phyloP scores from a whole-genome alignment of 257 asterid genomes.

The Oldenlandia corymbosa region DNA sequence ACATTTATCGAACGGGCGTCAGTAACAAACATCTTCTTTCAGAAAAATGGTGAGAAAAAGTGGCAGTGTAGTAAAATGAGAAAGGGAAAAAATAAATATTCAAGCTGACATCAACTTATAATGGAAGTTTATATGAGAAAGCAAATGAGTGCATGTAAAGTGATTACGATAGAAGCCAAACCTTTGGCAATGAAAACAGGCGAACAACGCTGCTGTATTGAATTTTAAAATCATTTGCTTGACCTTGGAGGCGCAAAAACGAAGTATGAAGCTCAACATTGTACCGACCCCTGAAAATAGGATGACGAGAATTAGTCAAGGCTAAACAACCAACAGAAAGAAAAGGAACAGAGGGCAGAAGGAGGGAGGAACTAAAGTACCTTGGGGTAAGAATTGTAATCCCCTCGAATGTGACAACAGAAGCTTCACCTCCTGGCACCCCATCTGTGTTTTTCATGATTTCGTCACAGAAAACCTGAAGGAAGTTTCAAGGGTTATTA shows the following conservation, averaged over 20 bases:
- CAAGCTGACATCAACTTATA: not conserved
- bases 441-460: conserved; percentile 93
- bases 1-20: not conserved
- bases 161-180: conserved; percentile 18
- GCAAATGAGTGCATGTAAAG: not conserved
- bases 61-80: not conserved
- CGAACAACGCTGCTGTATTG: conserved; percentile 97
- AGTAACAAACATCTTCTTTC: not conserved
- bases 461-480: conserved; percentile 80
- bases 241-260: conserved; percentile 95
- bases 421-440: conserved; percentile 91
- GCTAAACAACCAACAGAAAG: conserved; percentile 8
- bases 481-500: not conserved
- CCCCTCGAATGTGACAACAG: conserved; percentile 88
- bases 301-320: conserved; percentile 18
- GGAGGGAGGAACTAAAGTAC: too few species aligned
- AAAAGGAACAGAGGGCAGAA: not conserved
- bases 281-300: conserved; percentile 78
- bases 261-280: conserved; percentile 88
- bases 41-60: not conserved
- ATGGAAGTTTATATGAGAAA: not conserved
- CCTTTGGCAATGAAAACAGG: conserved; percentile 93
- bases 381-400: conserved; percentile 94
- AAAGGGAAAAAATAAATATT: not conserved
- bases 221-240: conserved; percentile 94